Conservation (phyloP, 208 protist species). For the Tritrichomonas foetus region DNA sequence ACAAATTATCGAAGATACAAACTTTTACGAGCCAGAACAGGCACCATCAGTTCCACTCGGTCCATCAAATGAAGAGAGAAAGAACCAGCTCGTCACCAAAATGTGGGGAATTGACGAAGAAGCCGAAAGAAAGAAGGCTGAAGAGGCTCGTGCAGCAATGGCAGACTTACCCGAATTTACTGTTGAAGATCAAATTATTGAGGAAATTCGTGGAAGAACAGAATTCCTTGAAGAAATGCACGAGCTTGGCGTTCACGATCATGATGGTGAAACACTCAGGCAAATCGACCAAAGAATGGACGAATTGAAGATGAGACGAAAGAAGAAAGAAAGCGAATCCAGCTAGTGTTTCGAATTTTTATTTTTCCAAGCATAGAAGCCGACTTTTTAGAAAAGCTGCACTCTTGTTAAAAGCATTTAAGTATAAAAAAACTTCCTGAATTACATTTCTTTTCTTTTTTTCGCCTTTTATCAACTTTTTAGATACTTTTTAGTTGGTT, state of each 20-base stretch:
- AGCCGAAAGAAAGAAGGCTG: background rate
- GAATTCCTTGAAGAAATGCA: constrained; percentile 29
- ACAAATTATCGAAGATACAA: constrained; percentile 25
- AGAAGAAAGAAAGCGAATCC: background rate
- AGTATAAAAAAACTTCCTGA: no score
- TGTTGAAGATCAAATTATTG: constrained; percentile 33
- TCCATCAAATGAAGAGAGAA: background rate
- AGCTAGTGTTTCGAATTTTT: no score
- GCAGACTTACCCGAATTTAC: background rate
- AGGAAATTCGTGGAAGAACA: constrained; percentile 8
- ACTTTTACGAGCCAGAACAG: background rate
- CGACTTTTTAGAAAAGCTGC: no score
- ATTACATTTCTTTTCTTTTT: no score
- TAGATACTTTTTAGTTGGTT: no score
- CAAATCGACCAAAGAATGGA: constrained; percentile 17
- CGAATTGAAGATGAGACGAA: background rate
- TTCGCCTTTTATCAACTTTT: no score
- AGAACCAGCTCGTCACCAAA: background rate
- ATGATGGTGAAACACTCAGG: constrained; percentile 32
- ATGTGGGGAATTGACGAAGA: constrained; percentile 33
- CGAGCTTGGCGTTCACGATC: constrained; percentile 12
- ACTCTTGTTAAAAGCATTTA: no score
- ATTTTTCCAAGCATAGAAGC: no score
- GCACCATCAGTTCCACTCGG: background rate
- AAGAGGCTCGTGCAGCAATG: background rate